phyloP scores from a whole-genome alignment of 2,329 filamentous ascomycete species.

The Aschersonia sp. region DNA sequence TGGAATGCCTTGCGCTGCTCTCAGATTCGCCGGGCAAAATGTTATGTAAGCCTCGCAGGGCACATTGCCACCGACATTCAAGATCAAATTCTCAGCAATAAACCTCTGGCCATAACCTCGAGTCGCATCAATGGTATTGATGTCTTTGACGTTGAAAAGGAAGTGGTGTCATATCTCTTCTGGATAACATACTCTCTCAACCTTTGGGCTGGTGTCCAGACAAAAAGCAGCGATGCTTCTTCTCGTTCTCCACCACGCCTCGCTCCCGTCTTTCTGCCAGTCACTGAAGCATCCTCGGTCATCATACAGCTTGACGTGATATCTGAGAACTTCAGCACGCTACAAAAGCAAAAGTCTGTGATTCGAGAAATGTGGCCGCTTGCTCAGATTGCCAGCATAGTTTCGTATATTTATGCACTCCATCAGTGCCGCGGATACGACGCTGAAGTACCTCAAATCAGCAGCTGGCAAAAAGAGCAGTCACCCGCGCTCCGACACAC shows the following conservation, averaged over 20 bases:
- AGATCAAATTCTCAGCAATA: not conserved
- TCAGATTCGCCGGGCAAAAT: slow-evolving; percentile 18
- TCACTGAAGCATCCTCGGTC: slow-evolving; percentile 13
- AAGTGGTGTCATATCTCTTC: slow-evolving; percentile 22
- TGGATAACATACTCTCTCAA: slow-evolving; percentile 23
- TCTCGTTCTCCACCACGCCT: slow-evolving; percentile 10
- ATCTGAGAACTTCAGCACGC: slow-evolving; percentile 21
- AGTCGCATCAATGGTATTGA: slow-evolving; percentile 26
- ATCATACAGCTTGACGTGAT: slow-evolving; percentile 19
- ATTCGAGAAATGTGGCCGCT: slow-evolving; percentile 20
- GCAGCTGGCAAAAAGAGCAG: slow-evolving; percentile 10
- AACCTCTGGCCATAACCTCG: slow-evolving; percentile 5
- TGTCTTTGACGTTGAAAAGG: slow-evolving; percentile 23
- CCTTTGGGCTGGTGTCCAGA: slow-evolving; percentile 23
- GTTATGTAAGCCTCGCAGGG: slow-evolving; percentile 19
- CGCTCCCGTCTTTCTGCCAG: slow-evolving; percentile 14
- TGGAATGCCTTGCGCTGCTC: slow-evolving; percentile 20
- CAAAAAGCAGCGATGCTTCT: slow-evolving; percentile 12
- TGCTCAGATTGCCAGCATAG: slow-evolving; percentile 16
- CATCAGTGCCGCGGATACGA: slow-evolving; percentile 8
- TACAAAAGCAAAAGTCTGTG: slow-evolving; percentile 18
- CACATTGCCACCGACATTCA: slow-evolving; percentile 6
- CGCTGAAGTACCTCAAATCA: slow-evolving; percentile 5
- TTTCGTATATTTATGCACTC: slow-evolving; percentile 15
- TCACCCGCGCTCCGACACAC: slow-evolving; percentile 8